A percentile compares a stretch with the other conserved stretches of the same genome.
Conservation (phyloP, 805 yeast genomes). For the Yamadazyma sp. region DNA sequence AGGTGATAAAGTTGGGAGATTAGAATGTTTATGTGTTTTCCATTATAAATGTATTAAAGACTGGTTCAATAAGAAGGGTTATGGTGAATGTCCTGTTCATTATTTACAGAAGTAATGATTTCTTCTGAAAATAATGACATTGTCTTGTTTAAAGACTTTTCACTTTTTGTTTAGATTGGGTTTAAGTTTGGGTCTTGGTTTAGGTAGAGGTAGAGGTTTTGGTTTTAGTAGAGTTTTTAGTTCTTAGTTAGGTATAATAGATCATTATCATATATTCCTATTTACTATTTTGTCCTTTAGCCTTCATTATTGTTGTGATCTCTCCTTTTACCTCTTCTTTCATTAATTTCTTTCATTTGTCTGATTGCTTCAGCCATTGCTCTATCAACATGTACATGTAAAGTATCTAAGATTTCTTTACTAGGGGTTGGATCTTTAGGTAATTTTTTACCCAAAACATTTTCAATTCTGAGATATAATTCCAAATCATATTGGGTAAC, state of each 20-base stretch:
- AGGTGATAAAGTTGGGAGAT: slow-evolving; percentile 85
- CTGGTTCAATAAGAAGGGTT: slow-evolving; percentile 87
- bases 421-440: slow-evolving; percentile 78
- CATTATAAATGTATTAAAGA: slow-evolving; percentile 87
- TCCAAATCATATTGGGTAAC: slow-evolving; percentile 96
- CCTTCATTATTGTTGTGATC: slow-evolving; percentile 13
- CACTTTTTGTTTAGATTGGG: too few relatives aligned
- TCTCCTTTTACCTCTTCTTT: slow-evolving; percentile 18
- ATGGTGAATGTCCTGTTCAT: slow-evolving; percentile 86
- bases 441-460: slow-evolving; percentile 76
- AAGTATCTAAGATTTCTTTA: slow-evolving; percentile 68
- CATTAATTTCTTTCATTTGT: slow-evolving; percentile 67
- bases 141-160: too few relatives aligned
- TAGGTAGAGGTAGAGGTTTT: too few relatives aligned
- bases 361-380: slow-evolving; percentile 89
- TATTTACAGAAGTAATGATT: slow-evolving; percentile 24
- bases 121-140: too few relatives aligned
- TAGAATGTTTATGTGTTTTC: slow-evolving; percentile 92
- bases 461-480: slow-evolving; percentile 82
- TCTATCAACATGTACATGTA: slow-evolving; percentile 85
- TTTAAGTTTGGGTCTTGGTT: background rate
- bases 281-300: background rate
- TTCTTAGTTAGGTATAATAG: too few relatives aligned
- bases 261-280: too few relatives aligned
- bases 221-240: too few relatives aligned